Conservation (phyloP, 192 early-diverging fungal genomes). For the Allomyces macrogynus region DNA sequence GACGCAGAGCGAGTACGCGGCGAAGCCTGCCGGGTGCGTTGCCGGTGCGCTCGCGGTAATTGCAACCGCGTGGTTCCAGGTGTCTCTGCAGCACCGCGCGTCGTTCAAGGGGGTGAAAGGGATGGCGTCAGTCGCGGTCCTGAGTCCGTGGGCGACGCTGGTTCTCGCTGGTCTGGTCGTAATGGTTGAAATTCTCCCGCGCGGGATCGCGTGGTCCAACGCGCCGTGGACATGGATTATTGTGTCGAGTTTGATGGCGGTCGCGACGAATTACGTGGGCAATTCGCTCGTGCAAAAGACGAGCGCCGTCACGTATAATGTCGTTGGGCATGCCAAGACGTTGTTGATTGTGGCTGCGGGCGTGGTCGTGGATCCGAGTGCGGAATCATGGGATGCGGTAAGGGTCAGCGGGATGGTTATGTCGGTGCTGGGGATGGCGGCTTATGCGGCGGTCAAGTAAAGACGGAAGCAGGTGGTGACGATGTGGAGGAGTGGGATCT, state of each 20-base stretch:
- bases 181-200: not conserved
- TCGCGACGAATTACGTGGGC: not conserved
- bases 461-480: no score
- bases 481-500: no score
- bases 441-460: not conserved
- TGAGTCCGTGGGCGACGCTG: not conserved
- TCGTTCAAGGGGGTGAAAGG: not conserved
- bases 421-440: not conserved
- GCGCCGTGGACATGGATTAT: not conserved
- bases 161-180: not conserved
- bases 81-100: not conserved
- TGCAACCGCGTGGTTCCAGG: not conserved
- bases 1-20: not conserved
- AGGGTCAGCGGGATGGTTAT: not conserved
- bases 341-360: not conserved
- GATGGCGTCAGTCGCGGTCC: not conserved
- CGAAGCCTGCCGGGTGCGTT: not conserved
- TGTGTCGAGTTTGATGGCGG: not conserved
- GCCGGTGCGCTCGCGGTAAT: not conserved
- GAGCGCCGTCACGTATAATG: not conserved
- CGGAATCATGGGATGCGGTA: no score
- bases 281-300: not conserved
- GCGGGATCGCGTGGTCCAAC: no score
- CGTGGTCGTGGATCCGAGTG: not conserved
- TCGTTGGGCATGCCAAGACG: not conserved